A percentile compares a stretch with the other conserved stretches of the same genome.
Conservation (phyloP, 106 monocot species). For the Cymbidium sinense region DNA sequence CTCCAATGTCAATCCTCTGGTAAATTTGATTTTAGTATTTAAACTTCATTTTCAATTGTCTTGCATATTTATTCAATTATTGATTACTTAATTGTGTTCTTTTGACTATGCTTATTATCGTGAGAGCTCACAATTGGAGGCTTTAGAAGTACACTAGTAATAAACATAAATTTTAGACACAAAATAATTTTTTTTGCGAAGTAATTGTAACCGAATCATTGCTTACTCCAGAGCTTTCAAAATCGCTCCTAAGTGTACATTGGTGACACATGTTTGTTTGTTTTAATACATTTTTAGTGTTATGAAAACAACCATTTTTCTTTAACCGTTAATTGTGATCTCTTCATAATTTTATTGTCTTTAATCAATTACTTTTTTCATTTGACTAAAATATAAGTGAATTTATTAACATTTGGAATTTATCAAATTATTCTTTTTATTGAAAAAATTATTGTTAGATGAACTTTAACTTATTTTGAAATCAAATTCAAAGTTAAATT, state of each 20-base stretch:
- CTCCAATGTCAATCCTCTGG: conserved; percentile 66
- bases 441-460: too few species aligned
- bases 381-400: too few species aligned
- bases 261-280: background rate
- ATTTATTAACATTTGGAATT: too few species aligned
- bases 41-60: background rate
- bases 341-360: background rate
- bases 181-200: too few species aligned
- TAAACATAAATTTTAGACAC: background rate
- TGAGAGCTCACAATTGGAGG: background rate
- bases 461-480: too few species aligned
- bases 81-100: background rate
- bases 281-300: background rate
- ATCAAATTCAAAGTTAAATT: too few species aligned
- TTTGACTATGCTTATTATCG: background rate
- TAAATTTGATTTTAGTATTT: conserved; percentile 15
- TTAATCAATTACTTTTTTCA: background rate
- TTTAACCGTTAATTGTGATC: too few species aligned
- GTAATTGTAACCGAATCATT: background rate
- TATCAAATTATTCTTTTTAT: too few species aligned
- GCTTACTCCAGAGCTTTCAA: background rate
- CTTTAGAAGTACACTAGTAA: background rate
- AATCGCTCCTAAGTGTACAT: background rate
- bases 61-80: background rate
- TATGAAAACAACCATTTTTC: too few species aligned